Conservation (phyloP, 257 asterid genomes). For the Thymus mandschuricus region DNA sequence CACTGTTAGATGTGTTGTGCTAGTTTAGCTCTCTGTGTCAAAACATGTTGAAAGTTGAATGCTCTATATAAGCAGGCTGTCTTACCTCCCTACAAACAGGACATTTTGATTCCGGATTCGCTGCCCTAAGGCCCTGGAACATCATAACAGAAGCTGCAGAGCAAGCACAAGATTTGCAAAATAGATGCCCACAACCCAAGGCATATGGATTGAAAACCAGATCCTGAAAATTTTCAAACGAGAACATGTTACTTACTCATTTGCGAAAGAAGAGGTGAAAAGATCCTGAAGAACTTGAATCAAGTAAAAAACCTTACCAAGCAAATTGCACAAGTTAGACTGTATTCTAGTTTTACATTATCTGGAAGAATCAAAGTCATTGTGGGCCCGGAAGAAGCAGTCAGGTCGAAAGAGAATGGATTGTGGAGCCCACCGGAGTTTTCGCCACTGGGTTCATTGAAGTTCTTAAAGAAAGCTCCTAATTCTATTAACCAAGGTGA, state of each 20-base stretch:
- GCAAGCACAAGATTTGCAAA: slow-evolving; percentile 82
- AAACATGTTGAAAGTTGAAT: background rate
- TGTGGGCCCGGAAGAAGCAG: slow-evolving; percentile 42
- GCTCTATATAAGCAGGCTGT: slow-evolving; percentile 14
- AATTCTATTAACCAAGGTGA: slow-evolving; percentile 88
- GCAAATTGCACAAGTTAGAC: slow-evolving; percentile 83
- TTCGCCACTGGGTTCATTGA: slow-evolving; percentile 44
- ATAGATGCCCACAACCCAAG: slow-evolving; percentile 82
- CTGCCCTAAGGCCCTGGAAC: slow-evolving; percentile 68
- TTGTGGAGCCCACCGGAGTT: slow-evolving; percentile 36
- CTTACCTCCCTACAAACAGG: slow-evolving; percentile 83
- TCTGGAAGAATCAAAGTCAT: slow-evolving; percentile 71
- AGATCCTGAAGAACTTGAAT: background rate
- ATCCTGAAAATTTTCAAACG: slow-evolving; percentile 46
- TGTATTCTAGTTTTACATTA: slow-evolving; percentile 59
- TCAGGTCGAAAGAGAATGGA: slow-evolving; percentile 59
- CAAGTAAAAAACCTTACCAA: slow-evolving; percentile 51
- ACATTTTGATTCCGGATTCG: slow-evolving; percentile 62
- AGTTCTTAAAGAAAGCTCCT: slow-evolving; percentile 74
- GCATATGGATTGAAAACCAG: slow-evolving; percentile 74
- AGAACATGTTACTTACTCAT: background rate
- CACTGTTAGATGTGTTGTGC: background rate
- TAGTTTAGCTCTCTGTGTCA: background rate
- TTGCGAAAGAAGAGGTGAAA: background rate
- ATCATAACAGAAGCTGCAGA: slow-evolving; percentile 85